Percentiles rank a stretch among this genome's conserved stretches.
Conservation (phyloP, 192 early-diverging fungal genomes). For the Chytriomyces sp. region DNA sequence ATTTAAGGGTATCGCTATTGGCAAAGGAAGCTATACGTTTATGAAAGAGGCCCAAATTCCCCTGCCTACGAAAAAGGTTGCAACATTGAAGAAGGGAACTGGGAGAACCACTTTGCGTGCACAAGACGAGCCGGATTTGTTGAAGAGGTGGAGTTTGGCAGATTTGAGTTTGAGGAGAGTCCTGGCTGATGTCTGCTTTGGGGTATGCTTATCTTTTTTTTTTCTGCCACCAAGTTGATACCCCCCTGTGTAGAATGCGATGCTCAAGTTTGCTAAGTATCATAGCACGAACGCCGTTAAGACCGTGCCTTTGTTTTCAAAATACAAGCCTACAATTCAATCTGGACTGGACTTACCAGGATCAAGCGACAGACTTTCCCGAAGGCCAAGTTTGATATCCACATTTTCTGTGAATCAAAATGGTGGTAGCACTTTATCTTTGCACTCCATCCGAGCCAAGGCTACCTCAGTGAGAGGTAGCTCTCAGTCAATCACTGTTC, state of each 20-base stretch:
- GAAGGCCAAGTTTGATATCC: neutral
- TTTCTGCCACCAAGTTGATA: no score
- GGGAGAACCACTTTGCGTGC: neutral
- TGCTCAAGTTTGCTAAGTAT: slow-evolving; percentile 27
- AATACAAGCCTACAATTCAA: slow-evolving; percentile 16
- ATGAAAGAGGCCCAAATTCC: slow-evolving; percentile 20
- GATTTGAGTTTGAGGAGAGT: slow-evolving; percentile 42
- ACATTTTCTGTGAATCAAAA: neutral
- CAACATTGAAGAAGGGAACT: neutral
- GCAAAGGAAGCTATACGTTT: slow-evolving; percentile 3
- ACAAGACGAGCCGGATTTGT: neutral
- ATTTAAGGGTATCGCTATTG: slow-evolving; percentile 18
- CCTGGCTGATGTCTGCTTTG: slow-evolving; percentile 54
- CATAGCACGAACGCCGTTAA: neutral
- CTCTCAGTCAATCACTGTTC: neutral
- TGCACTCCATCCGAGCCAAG: neutral
- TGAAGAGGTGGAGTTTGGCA: slow-evolving; percentile 38
- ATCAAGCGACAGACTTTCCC: neutral
- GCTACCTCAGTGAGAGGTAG: slow-evolving; percentile 7
- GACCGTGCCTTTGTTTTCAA: neutral
- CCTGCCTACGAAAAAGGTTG: neutral
- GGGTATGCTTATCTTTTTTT: slow-evolving; percentile 37
- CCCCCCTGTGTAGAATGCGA: slow-evolving; percentile 17
- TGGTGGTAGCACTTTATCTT: neutral
- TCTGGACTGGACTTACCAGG: no score